These are phyloP conservation scores for Cryptococcus amylolentus DNA, from an alignment of 1,284 basidiomycete species.

Conservation along the genomic window DNA sequence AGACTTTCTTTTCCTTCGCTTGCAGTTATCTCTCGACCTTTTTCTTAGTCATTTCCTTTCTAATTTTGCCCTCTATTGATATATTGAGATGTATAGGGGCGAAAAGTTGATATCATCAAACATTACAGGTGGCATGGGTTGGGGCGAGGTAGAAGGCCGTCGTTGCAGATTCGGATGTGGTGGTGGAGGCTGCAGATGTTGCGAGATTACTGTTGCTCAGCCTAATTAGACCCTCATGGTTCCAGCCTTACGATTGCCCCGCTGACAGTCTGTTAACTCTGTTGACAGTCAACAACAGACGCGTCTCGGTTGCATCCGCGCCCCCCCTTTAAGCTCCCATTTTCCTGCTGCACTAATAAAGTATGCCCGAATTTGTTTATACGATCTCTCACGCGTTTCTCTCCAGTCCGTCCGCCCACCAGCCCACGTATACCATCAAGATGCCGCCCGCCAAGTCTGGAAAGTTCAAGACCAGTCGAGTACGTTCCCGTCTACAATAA, in stretches of 20 bases:
- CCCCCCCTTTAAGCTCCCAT: neutral
- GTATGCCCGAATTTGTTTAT: neutral
- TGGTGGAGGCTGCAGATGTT: neutral
- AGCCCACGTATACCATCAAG: neutral
- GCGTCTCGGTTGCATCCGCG: neutral
- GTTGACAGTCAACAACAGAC: neutral
- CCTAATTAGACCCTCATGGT: no score
- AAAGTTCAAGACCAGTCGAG: conserved; percentile 36
- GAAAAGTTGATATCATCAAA: neutral
- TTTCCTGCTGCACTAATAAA: no score
- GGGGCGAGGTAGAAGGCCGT: neutral
- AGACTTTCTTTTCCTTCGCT: no score
- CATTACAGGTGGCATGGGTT: neutral
- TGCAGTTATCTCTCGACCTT: neutral
- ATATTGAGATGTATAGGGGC: neutral
- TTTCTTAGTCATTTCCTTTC: neutral
- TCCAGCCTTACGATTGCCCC: no score
- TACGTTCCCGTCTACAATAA: conserved; percentile 14
- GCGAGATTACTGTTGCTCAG: no score
- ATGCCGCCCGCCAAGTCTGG: conserved; percentile 22
- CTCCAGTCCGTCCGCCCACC: neutral
- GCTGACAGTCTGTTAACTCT: no score
- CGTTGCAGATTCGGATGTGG: neutral
- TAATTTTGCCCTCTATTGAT: neutral
- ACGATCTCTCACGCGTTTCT: no score